Conservation (phyloP, 2,329 filamentous ascomycete genomes). For the Davidsoniella eucalypti region DNA sequence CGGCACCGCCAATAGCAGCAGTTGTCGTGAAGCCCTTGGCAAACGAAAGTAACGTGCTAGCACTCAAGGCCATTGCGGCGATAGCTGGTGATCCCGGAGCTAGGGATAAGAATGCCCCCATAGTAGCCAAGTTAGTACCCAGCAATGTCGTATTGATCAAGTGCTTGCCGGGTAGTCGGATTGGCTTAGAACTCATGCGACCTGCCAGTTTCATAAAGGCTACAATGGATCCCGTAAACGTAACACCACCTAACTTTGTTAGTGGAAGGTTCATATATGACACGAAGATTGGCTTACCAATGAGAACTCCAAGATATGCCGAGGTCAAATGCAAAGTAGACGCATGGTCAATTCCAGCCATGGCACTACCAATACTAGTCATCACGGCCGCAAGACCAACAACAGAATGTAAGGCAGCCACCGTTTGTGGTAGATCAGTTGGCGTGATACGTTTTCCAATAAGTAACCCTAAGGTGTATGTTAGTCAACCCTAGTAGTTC, state of each 20-base stretch:
- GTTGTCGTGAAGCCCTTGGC: conserved; percentile 79
- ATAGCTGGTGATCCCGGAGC: conserved; percentile 64
- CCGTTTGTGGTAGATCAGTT: conserved; percentile 75
- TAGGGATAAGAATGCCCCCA: conserved; percentile 70
- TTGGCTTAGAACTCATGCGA: conserved; percentile 62
- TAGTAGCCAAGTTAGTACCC: conserved; percentile 61
- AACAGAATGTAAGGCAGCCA: conserved; percentile 76
- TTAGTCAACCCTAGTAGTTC: conserved; percentile 8
- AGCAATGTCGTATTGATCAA: conserved; percentile 59
- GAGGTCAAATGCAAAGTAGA: conserved; percentile 71
- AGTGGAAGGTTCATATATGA: conserved; percentile 8
- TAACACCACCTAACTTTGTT: conserved; percentile 43
- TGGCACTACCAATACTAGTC: conserved; percentile 75
- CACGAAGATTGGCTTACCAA: conserved; percentile 30
- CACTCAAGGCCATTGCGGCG: conserved; percentile 60
- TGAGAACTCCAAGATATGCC: conserved; percentile 71
- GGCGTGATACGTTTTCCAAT: conserved; percentile 80
- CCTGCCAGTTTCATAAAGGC: conserved; percentile 79
- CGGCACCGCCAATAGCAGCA: conserved; percentile 75
- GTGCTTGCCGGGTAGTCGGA: conserved; percentile 57
- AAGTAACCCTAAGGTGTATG: conserved; percentile 34
- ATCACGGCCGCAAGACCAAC: conserved; percentile 78
- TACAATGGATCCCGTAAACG: conserved; percentile 80
- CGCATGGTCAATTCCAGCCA: conserved; percentile 53
- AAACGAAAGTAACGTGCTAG: conserved; percentile 65